Conservation (phyloP, 768 basidiomycete species). For the Termitomyces sp. region DNA sequence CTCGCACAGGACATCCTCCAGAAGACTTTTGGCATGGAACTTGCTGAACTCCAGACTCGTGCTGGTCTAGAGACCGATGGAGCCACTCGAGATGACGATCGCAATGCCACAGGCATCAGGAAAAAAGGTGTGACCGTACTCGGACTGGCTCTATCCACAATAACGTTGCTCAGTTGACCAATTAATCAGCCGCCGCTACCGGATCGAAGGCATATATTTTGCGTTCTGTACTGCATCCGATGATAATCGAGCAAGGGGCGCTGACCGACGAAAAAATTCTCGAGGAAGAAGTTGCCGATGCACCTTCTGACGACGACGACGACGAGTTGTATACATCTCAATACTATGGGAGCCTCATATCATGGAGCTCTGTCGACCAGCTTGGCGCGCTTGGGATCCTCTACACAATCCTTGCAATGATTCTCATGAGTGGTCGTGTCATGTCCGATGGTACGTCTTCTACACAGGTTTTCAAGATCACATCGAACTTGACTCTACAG, state of each 20-base stretch:
- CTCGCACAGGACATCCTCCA: slow-evolving; percentile 63
- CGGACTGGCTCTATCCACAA: too few relatives aligned
- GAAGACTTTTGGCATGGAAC: slow-evolving; percentile 77
- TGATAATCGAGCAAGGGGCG: slow-evolving; percentile 60
- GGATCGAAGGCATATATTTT: slow-evolving; percentile 83
- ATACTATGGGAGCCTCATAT: slow-evolving; percentile 65
- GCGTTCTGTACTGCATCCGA: slow-evolving; percentile 64
- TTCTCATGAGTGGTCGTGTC: slow-evolving; percentile 76
- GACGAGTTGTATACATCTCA: slow-evolving; percentile 41
- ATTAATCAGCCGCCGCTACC: slow-evolving; percentile 42
- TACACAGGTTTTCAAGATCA: background rate
- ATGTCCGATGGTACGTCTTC: slow-evolving; percentile 66
- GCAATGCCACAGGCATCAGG: slow-evolving; percentile 53
- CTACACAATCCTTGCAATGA: slow-evolving; percentile 76
- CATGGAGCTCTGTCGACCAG: slow-evolving; percentile 69
- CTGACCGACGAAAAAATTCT: slow-evolving; percentile 51
- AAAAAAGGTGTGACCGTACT: slow-evolving; percentile 50
- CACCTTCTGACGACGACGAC: slow-evolving; percentile 46
- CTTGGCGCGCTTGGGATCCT: slow-evolving; percentile 70
- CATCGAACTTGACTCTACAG: slow-evolving; percentile 31
- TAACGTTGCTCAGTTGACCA: background rate
- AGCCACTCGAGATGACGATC: slow-evolving; percentile 38
- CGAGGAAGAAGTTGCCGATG: slow-evolving; percentile 43
- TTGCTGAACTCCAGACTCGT: slow-evolving; percentile 71
- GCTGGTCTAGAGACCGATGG: slow-evolving; percentile 49